Base-by-base conservation (phyloP, 1,139 yeast species). In the Wickerhamiella pararugosa region DNA sequence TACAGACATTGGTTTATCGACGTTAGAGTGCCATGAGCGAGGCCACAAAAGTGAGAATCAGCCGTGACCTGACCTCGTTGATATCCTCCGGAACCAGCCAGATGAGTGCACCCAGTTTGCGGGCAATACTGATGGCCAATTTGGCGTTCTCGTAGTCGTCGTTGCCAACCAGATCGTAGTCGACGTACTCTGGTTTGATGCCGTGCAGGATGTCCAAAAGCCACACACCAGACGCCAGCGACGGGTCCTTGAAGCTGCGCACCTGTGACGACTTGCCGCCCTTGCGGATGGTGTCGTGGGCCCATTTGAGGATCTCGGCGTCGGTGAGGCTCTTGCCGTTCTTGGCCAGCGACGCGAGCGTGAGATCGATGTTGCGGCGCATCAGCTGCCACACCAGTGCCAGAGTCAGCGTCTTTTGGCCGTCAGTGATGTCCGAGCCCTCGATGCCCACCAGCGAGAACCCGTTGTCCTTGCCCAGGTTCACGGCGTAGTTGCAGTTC, bases 21-120 rank as follows among this genome's bases (percentile, higher is more conserved):
- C n/a, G n/a, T n/a, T n/a, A 29, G 32, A 47, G 21, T 8, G 83
- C 67, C 98, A 90, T 90, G 63, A 90, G 75, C 47, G 95, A 82
- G 45, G 96, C 98, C 47, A 90, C 84, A 61, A 90, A 90, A 1
- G 98, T 86, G 59, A 87, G 73, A 45, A 90, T 81, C 66, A 90
- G 76, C 62, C 97, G 77, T 40, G 94, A 71, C 65, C 98, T 80
- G 36, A 92, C 96, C 65, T 87, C 97, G 54, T 79, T 83, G 56
- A 90, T 90, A 67, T 90, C 99, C 63, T 90, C 99, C n/a, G 99
- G 99, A 28, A 90, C 95, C 55, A 90, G 71, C 96, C 97, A 90
- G 55, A 90, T 90, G 60, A 92, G 75, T 36, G 96, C 98, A 46
- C 99, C 99, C 53, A 90, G 67, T 63, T 92, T 90, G 72, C 99